Conservation (phyloP, 2,329 filamentous ascomycete species). For the Rutstroemia sp. region DNA sequence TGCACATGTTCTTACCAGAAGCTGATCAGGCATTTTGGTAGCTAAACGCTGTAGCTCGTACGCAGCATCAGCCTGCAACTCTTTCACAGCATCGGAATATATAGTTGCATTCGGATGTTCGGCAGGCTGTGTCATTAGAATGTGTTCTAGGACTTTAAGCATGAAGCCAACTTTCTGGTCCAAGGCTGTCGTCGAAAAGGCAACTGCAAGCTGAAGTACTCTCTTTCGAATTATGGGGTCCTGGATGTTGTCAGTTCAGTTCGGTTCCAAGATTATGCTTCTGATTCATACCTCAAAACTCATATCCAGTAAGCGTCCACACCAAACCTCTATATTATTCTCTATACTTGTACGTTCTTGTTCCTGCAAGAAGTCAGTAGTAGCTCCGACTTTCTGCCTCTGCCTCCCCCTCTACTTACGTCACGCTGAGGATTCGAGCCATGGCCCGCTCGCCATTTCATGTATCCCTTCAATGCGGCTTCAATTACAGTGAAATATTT, state of each 20-base stretch:
- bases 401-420: conserved; percentile 11
- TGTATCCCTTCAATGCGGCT: conserved; percentile 79
- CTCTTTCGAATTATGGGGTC: conserved; percentile 81
- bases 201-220: conserved; percentile 73
- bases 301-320: conserved; percentile 60
- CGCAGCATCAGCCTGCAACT: conserved; percentile 77
- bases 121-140: conserved; percentile 74
- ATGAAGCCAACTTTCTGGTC: conserved; percentile 75
- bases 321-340: conserved; percentile 63
- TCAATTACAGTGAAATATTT: conserved; percentile 87
- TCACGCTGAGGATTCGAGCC: conserved; percentile 42
- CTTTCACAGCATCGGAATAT: conserved; percentile 85
- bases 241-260: conserved; percentile 16
- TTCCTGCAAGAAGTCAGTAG: conserved; percentile 28
- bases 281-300: conserved; percentile 47
- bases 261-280: neutral
- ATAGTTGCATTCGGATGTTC: conserved; percentile 62
- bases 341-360: conserved; percentile 51
- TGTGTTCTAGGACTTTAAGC: conserved; percentile 83
- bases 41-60: conserved; percentile 84
- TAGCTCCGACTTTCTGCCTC: conserved; percentile 9
- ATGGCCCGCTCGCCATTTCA: conserved; percentile 60
- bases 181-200: conserved; percentile 74
- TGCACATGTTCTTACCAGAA: conserved; percentile 43
- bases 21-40: conserved; percentile 83